Evolutionary conservation across 1,284 basidiomycete species (phyloP), one percentile per base, ranked within the genome.

Genomic region (Farysia itapuensis): DNA sequence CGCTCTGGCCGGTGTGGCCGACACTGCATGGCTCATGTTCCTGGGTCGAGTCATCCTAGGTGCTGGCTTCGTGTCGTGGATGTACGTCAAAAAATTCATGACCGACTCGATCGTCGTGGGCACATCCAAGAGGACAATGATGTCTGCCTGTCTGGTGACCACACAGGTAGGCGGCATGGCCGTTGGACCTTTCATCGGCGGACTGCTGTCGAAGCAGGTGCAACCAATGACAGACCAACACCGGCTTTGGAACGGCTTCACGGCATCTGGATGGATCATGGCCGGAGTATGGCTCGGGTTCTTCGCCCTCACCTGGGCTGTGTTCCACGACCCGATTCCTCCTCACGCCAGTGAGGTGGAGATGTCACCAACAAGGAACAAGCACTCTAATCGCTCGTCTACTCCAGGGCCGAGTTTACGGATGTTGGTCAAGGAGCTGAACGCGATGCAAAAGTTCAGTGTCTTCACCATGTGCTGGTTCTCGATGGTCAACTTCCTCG

Each of bases 381-480:
- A 15, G 23, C 5, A 28, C 24, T 15, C 5, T n/a, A 11, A 20
- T 13, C 7, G 14, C 8, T 13, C 23, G 4, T 23, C 35, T 14
- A n/a, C 21, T 19, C 23, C 24, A 4, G n/a, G n/a, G n/a, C 41
- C 47, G 8, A 51, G 51, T 11, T 35, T 61, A 11, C 22, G 42
- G 15, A 33, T 29, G 25, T 43, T 61, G 51, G 23, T 47, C 15
- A 47, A 47, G 23, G 46, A 61, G 21, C 51, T 61, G 34, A 41
- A 56, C 24, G 22, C 35, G 13, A 32, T 48, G 13, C 56, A 64
- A 28, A 48, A 51, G 26, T 59, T 51, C 36, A 48, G 47, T 33
- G 56, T 64, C 3, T 14, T 50, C 15, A 54, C 52, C 47, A 64
- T 64, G 61, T 64, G 56, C 35, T 64, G 61, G 56, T 59, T 56